Conservation (phyloP, 495 filamentous ascomycete genomes). For the Achaetomiella virescens region DNA sequence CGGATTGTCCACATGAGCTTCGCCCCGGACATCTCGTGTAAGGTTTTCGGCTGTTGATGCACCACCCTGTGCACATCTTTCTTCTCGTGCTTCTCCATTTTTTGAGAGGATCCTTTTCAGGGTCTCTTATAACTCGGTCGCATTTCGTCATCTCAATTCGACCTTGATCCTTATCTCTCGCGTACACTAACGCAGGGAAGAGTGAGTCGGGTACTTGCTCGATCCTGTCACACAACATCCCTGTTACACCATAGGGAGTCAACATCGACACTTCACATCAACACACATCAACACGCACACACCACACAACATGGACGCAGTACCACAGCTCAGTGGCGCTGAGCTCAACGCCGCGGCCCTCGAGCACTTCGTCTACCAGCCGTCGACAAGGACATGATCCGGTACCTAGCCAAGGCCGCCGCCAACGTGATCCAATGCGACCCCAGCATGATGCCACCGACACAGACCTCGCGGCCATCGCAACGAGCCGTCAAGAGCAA, state of each 20-base stretch:
- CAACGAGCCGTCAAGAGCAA: conserved; percentile 42
- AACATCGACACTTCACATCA: conserved; percentile 5
- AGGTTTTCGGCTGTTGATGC: conserved; percentile 11
- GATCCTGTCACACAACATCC: conserved; percentile 6
- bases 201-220: conserved; percentile 17
- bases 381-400: conserved; percentile 79
- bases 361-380: conserved; percentile 78
- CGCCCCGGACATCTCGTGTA: conserved; percentile 24
- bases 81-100: conserved; percentile 1
- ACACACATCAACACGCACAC: conserved; percentile 8
- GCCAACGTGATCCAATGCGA: conserved; percentile 90
- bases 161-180: conserved; percentile 6
- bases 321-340: conserved; percentile 31
- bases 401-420: conserved; percentile 76
- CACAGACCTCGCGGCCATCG: conserved; percentile 61
- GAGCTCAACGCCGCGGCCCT: conserved; percentile 73
- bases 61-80: conserved; percentile 17
- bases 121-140: conserved; percentile 11
- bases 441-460: conserved; percentile 39
- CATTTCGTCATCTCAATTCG: conserved; percentile 15
- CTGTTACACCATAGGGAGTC: conserved; percentile 13
- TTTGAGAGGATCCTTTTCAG: neutral
- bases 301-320: conserved; percentile 32
- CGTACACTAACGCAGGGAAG: conserved; percentile 2
- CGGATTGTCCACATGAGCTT: conserved; percentile 16